Evolutionary conservation across 129 eudicot species (phyloP).

Genomic region (Calendula officinalis): DNA sequence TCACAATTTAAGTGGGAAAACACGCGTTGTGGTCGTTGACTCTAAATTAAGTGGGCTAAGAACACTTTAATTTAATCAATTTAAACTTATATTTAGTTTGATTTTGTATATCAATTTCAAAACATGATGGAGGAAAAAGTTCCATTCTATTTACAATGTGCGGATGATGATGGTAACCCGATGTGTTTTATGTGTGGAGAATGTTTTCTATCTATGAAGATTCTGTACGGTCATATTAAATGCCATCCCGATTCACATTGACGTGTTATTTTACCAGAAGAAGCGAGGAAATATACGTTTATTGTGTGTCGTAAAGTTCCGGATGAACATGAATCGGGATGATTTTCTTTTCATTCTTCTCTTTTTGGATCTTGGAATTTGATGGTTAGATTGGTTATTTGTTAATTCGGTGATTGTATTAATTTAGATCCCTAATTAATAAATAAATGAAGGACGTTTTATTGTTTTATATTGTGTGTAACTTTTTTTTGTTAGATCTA

Average conservation of each 20-base stretch:
- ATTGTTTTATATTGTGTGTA: no score
- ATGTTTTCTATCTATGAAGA: background rate
- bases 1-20: no score
- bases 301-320: background rate
- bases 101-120: background rate
- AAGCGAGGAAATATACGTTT: background rate
- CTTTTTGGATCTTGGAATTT: background rate
- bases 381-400: no score
- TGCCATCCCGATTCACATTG: background rate
- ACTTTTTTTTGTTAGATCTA: no score
- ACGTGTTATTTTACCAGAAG: background rate
- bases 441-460: no score
- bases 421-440: no score
- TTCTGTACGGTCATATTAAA: background rate
- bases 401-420: no score
- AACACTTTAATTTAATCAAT: background rate
- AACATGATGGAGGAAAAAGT: background rate
- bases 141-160: slow-evolving; percentile 5
- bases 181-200: background rate
- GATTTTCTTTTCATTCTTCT: background rate
- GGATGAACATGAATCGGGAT: background rate
- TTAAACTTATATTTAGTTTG: background rate
- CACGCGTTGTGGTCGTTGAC: no score
- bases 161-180: background rate
- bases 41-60: no score